Evolutionary conservation across 768 basidiomycete species (phyloP), one percentile per base, ranked within the genome.

Genomic region (Tulasnella sp.): DNA sequence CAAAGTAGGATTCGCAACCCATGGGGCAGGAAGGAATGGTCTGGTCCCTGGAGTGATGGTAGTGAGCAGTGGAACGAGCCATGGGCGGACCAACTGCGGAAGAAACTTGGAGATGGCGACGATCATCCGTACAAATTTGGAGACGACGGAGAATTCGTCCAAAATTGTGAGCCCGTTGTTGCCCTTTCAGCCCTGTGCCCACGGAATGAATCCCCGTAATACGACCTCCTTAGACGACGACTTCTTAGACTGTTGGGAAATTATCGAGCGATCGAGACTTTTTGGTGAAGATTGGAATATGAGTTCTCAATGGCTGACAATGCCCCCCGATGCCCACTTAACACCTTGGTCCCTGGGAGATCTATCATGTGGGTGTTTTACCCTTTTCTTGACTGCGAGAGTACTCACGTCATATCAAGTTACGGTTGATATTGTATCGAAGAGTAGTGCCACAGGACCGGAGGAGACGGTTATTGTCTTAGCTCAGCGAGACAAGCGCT

Each of bases 331-430:
- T n/a, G 85, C 87, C 9, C 84, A 88, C 39, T 86, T 87, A 16
- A 72, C 87, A 46, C 88, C 89, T 0, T 90, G 89, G 89, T 86
- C 87, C 7, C 88, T 86, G 74, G 89, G 89, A n/a, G 89, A 91
- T 79, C 85, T 91, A 10, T 87, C 88, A 9, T 90, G 89, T 90
- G 79, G 42, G 89, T 77, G n/a, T 21, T 34, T 14, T 9, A 18
- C 16, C 56, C 9, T 71, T 19, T 71, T 46, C 34, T 27, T 8
- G n/a, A 7, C 16, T 8, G 21, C n/a, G 72, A 10, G 19, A 68
- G 4, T 39, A 8, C 44, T 27, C 38, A 44, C 52, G 5, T 38
- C 36, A 77, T 75, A n/a, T 14, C 36, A 76, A 90, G 89, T 88
- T 82, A 88, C 86, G 0, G 87, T 90, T 81, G 84, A 86, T 5